These are phyloP conservation scores for Echria macrotheca DNA, from an alignment of 495 filamentous ascomycete genomes.

Conservation along the genomic window DNA sequence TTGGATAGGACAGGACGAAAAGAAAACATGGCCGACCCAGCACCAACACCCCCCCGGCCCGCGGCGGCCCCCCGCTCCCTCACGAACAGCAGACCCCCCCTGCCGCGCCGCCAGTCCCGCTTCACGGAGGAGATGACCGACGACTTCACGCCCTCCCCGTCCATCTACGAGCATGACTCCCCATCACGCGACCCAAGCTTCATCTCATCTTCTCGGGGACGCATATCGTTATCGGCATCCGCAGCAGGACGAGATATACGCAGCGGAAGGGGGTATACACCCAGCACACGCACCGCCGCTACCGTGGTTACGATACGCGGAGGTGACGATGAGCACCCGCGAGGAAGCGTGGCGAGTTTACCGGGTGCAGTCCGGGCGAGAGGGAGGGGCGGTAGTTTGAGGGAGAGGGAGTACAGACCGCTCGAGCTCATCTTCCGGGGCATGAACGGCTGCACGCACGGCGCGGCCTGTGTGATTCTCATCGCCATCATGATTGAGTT, in stretches of 20 bases:
- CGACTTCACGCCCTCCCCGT: slow-evolving; percentile 22
- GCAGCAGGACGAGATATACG: background rate
- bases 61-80: background rate
- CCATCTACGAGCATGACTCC: slow-evolving; percentile 13
- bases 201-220: background rate
- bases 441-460: slow-evolving; percentile 8
- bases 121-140: slow-evolving; percentile 28
- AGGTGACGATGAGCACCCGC: too few species aligned
- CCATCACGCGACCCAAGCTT: background rate
- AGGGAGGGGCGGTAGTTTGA: too few species aligned
- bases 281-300: background rate
- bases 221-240: background rate
- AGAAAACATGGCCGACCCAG: background rate
- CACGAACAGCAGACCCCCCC: slow-evolving; percentile 4
- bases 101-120: slow-evolving; percentile 22
- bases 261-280: background rate
- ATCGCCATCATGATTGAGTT: slow-evolving; percentile 9
- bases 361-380: too few species aligned
- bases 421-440: slow-evolving; percentile 1
- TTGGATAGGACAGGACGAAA: background rate
- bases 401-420: background rate
- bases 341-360: too few species aligned
- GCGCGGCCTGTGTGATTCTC: slow-evolving; percentile 11
- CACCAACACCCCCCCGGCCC: background rate
- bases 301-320: too few species aligned